Conservation (phyloP, 1,284 basidiomycete species). For the Neotropicomus parvogracilis region DNA sequence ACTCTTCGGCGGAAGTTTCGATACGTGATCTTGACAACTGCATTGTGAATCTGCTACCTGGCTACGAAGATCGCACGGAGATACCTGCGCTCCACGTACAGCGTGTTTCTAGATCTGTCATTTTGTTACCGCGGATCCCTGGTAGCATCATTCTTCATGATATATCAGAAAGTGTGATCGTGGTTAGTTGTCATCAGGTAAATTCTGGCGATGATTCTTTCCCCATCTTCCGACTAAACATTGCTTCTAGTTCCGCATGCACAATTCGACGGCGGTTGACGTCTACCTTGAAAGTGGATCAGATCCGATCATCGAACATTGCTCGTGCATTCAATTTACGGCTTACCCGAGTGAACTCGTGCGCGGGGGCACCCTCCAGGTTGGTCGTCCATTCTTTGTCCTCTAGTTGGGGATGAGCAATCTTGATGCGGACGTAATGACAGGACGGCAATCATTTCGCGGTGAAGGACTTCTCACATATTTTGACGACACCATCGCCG, state of each 20-base stretch:
- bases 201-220: conserved; percentile 9
- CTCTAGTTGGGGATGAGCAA: background rate
- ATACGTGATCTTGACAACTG: conserved; percentile 60
- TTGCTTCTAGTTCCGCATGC: conserved; percentile 70
- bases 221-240: background rate
- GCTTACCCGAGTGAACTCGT: conserved; percentile 46
- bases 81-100: conserved; percentile 55
- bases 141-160: conserved; percentile 72
- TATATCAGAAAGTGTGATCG: conserved; percentile 55
- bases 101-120: conserved; percentile 50
- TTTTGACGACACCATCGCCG: conserved; percentile 63
- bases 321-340: conserved; percentile 54
- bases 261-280: conserved; percentile 56
- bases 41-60: conserved; percentile 58
- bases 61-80: conserved; percentile 6
- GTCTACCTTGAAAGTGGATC: conserved; percentile 64
- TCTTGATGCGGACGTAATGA: background rate
- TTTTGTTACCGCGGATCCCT: conserved; percentile 59
- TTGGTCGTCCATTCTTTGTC: conserved; percentile 13
- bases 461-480: conserved; percentile 82
- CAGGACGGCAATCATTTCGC: conserved; percentile 30
- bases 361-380: conserved; percentile 10
- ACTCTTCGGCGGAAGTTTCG: conserved; percentile 42
- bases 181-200: conserved; percentile 75
- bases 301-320: conserved; percentile 76